Base-by-base conservation (phyloP, 108 stramenopile species). In the Discostella stelligeroides region DNA sequence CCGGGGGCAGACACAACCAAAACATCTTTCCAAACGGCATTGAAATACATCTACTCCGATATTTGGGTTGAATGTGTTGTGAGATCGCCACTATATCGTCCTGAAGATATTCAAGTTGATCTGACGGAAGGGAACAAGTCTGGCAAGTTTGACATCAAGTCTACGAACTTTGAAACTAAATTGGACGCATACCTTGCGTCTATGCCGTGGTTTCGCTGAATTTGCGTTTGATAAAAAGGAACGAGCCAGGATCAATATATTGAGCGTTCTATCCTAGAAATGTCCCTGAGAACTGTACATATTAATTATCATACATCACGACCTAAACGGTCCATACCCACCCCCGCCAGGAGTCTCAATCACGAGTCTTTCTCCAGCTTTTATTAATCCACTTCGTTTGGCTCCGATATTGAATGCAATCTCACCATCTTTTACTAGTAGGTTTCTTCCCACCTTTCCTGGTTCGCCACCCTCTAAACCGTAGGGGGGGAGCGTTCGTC, bases 341-440 rank as follows among this genome's bases (percentile, higher is more conserved):
- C 96, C 96, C 48, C 91, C 96, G 40, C 96, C 96, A 29, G 96
- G 96, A 39, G 96, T 91, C 62, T 95, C 85, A 57, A 97, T 93
- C 30, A 92, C 80, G 39, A 97, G 82, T 25, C 89, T 68, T 64
- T 99, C 97, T 12, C 94, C 96, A 28, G 83, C 82, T 25, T 80
- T 60, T 43, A 97, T 79, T 7, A 60, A n/a, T 18, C 91, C 83
- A 59, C 93, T 98, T 65, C 91, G 86, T 64, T 96, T 92, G 38
- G 95, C 96, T 27, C 97, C 97, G 69, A 99, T 85, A 70, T 95
- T 98, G 15, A 99, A 80, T 14, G 83, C 66, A 28, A 92, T 72
- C 0, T 91, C 92, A 68, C 86, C 77, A 55, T 87, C 73, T 54
- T 71, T 69, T 46, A 92, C 56, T 13, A 99, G 75, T 21, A 98